Evolutionary conservation across 2,329 filamentous ascomycete species (phyloP), one percentile per base, ranked within the genome.

Genomic region (Venturia pyrina): DNA sequence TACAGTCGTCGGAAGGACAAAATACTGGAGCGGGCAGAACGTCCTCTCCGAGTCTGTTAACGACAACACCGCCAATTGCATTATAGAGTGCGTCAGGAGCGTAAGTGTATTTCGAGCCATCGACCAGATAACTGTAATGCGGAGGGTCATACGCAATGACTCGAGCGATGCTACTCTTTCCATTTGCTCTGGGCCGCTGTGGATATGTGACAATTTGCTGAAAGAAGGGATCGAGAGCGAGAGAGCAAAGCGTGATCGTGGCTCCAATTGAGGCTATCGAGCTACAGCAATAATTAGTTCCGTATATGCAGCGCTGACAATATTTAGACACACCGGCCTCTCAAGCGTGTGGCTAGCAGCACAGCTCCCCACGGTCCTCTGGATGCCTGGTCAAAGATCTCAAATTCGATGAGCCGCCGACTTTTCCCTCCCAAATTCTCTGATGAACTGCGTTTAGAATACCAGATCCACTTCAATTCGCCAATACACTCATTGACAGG

Each of bases 401-500:
- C 74, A 19, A 73, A 75, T n/a, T 75, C 74, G 70, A 71, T 73
- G 67, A 75, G 72, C 6, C 70, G 67, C 24, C 73, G 74, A 0
- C 72, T 71, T 5, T 73, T 11, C 8, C 24, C 44, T 0, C 67
- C 60, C 8, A 19, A 50, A 10, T 50, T 8, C n/a, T 10, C 11
- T 11, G 46, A 50, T 24, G 46, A 15, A 50, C 10, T 10, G 3
- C 46, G 17, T 50, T 24, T 50, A 1, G 66, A 40, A 15, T 75
- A 75, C 74, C 74, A 75, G 19, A 68, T 72, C 74, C 74, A 76
- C 21, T 76, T 76, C 2, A 75, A 44, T 53, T 76, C 74, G 0
- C 75, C 74, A 0, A 76, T 64, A n/a, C n/a, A n/a, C n/a, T n/a
- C n/a, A n/a, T n/a, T n/a, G n/a, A n/a, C n/a, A n/a, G n/a, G n/a